Evolutionary conservation across 768 basidiomycete species (phyloP).

Genomic region (Xerocomellus chrysenteron): DNA sequence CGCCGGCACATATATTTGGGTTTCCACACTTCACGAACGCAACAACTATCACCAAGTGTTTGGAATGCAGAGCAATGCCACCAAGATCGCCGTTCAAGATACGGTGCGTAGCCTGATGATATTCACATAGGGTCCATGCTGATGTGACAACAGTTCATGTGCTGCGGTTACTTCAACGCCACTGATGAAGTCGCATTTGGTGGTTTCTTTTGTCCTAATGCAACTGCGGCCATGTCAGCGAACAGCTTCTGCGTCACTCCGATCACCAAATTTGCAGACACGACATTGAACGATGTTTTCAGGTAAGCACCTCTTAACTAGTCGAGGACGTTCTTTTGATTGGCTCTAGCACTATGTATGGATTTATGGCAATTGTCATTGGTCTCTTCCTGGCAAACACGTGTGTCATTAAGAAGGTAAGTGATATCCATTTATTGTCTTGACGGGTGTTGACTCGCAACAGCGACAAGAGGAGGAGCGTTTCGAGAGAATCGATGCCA

Average conservation of each 20-base stretch:
- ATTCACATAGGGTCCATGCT: background rate
- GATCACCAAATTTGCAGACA: conserved; percentile 66
- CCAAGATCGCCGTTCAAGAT: conserved; percentile 66
- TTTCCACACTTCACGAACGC: conserved; percentile 73
- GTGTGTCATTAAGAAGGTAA: conserved; percentile 81
- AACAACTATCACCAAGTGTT: conserved; percentile 64
- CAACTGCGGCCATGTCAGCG: conserved; percentile 33
- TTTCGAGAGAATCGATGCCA: conserved; percentile 87
- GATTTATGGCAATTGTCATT: conserved; percentile 78
- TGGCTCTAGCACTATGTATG: conserved; percentile 59
- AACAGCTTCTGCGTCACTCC: conserved; percentile 71
- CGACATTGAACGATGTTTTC: conserved; percentile 77
- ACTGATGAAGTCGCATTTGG: conserved; percentile 57
- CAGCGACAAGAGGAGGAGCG: conserved; percentile 80
- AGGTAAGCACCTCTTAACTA: conserved; percentile 49
- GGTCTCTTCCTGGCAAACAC: conserved; percentile 75
- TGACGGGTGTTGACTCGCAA: conserved; percentile 6
- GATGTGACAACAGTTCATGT: conserved; percentile 52
- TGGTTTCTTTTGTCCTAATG: conserved; percentile 58
- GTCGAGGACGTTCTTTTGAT: background rate
- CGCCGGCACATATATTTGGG: conserved; percentile 78
- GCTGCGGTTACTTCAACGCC: conserved; percentile 84
- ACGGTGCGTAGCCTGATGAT: conserved; percentile 43
- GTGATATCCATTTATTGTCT: background rate
- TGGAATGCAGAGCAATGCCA: conserved; percentile 42